phyloP scores from a whole-genome alignment of 106 monocot species.

The Xerophyta viscosa region DNA sequence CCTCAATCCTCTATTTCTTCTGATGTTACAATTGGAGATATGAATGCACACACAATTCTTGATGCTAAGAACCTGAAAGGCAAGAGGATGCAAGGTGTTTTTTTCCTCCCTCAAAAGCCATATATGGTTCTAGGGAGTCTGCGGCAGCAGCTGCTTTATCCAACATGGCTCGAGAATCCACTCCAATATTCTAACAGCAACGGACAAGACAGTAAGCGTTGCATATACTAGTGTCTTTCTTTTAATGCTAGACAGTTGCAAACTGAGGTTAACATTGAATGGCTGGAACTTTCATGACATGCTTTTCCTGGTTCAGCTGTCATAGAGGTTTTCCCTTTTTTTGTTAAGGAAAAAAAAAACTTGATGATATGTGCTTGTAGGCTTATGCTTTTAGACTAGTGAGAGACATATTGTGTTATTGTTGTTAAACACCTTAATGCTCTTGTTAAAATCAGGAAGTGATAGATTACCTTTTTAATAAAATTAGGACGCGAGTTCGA shows the following conservation, averaged over 20 bases:
- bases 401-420: no score
- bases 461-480: no score
- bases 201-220: slow-evolving; percentile 21
- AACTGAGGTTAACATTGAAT: no score
- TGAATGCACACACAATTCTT: slow-evolving; percentile 11
- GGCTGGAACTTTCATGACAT: no score
- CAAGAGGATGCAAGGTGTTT: slow-evolving; percentile 43
- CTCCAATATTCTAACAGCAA: slow-evolving; percentile 12
- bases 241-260: neutral
- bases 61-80: slow-evolving; percentile 20
- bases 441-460: no score
- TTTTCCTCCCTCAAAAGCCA: slow-evolving; percentile 93
- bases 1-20: slow-evolving; percentile 7
- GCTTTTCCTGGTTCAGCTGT: no score
- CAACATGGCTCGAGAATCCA: slow-evolving; percentile 69
- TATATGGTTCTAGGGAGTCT: slow-evolving; percentile 93
- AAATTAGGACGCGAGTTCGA: no score
- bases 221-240: neutral
- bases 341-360: no score
- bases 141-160: slow-evolving; percentile 88
- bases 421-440: no score
- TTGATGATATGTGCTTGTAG: no score
- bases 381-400: no score
- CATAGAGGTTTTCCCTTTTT: no score
- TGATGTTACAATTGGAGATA: slow-evolving; percentile 9